Conservation (phyloP, 441 rosid genomes). For the Syzygium malaccense region DNA sequence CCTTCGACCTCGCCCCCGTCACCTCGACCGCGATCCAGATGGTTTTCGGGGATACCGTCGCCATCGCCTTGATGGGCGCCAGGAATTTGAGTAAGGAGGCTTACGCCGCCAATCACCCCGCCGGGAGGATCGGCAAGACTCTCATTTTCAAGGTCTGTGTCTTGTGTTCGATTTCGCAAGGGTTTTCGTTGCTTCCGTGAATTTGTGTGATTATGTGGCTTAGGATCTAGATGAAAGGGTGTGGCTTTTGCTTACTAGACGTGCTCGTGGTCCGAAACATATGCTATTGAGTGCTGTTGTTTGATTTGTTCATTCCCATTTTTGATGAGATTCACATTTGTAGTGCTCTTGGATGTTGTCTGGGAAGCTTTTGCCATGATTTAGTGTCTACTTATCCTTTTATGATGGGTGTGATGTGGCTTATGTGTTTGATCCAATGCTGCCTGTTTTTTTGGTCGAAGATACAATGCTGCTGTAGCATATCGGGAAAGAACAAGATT, state of each 20-base stretch:
- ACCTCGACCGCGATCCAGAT: constrained; percentile 97
- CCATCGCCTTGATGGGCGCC: constrained; percentile 90
- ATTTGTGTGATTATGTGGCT: not conserved
- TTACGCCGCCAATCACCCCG: constrained; percentile 91
- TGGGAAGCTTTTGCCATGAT: not conserved
- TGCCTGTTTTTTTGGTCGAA: not conserved
- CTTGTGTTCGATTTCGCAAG: not conserved
- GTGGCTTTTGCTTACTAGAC: not conserved
- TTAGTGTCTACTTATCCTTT: not conserved
- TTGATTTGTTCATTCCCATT: not conserved
- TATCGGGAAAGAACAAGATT: not conserved
- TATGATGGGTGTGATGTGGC: not conserved
- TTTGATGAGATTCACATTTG: not conserved
- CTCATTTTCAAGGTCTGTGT: constrained; percentile 71
- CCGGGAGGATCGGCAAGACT: constrained; percentile 88
- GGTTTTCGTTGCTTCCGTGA: not conserved
- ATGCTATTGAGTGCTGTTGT: not conserved
- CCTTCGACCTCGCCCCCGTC: constrained; percentile 92
- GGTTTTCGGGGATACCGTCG: constrained; percentile 96
- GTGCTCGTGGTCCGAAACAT: not conserved
- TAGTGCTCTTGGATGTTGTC: not conserved
- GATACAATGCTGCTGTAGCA: not conserved
- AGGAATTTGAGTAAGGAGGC: constrained; percentile 69
- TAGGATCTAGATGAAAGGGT: not conserved
- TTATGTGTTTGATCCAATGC: not conserved